phyloP scores from a whole-genome alignment of 2,329 filamentous ascomycete species.

The Scytalidium lignicola region DNA sequence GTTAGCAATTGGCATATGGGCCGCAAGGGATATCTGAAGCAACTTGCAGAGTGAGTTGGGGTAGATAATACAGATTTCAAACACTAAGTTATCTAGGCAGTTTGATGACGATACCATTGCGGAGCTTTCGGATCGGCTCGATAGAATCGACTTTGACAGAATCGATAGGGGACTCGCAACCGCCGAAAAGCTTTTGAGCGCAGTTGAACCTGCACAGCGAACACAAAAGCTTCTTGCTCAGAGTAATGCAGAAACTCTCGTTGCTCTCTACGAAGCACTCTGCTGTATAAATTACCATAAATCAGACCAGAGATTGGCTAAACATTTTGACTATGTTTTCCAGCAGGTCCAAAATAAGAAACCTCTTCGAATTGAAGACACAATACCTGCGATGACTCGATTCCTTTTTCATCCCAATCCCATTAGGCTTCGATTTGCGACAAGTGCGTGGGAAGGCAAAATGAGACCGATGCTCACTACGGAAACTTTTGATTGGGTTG shows the following conservation, averaged over 20 bases:
- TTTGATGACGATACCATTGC: slow-evolving; percentile 43
- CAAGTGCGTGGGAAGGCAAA: slow-evolving; percentile 56
- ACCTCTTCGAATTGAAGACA: slow-evolving; percentile 69
- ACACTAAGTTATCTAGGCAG: slow-evolving; percentile 18
- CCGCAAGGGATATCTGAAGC: slow-evolving; percentile 57
- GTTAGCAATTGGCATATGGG: slow-evolving; percentile 70
- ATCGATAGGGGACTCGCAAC: slow-evolving; percentile 55
- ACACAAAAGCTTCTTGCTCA: slow-evolving; percentile 21
- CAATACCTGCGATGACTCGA: slow-evolving; percentile 73
- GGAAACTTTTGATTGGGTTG: slow-evolving; percentile 81
- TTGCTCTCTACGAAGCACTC: slow-evolving; percentile 82
- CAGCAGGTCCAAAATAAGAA: slow-evolving; percentile 72
- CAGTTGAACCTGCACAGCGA: slow-evolving; percentile 17
- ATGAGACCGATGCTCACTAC: slow-evolving; percentile 59
- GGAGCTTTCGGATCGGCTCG: slow-evolving; percentile 50
- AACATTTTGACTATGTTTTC: slow-evolving; percentile 74
- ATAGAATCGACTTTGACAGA: slow-evolving; percentile 55
- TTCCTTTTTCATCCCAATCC: slow-evolving; percentile 76
- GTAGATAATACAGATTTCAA: not conserved
- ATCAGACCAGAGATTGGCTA: slow-evolving; percentile 20
- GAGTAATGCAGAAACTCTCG: slow-evolving; percentile 55
- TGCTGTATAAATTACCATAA: slow-evolving; percentile 78
- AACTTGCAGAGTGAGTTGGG: slow-evolving; percentile 52
- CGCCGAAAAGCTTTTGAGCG: slow-evolving; percentile 47
- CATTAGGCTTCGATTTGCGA: slow-evolving; percentile 61